These are phyloP conservation scores for Auricularia sp. DNA, from an alignment of 768 basidiomycete genomes.

Conservation along the genomic window DNA sequence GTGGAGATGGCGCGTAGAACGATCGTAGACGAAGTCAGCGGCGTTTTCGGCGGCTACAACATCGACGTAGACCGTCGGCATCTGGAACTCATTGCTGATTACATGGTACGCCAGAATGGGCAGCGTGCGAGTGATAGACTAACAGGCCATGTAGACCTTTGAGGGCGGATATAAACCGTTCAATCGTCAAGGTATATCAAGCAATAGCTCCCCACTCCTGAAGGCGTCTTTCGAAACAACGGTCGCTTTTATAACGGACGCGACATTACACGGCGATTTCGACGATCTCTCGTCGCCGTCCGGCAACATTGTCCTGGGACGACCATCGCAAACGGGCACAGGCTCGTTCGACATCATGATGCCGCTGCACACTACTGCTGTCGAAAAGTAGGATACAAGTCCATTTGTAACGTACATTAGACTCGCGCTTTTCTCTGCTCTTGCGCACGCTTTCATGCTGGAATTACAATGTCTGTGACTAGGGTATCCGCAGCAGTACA, in stretches of 20 bases:
- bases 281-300: slow-evolving; percentile 87
- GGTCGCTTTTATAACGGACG: slow-evolving; percentile 85
- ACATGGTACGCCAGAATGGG: slow-evolving; percentile 63
- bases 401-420: background rate
- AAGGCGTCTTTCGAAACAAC: slow-evolving; percentile 99
- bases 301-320: slow-evolving; percentile 82
- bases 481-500: no score
- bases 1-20: slow-evolving; percentile 92
- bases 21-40: slow-evolving; percentile 83
- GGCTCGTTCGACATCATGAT: slow-evolving; percentile 85
- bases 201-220: slow-evolving; percentile 87
- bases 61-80: slow-evolving; percentile 93
- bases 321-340: slow-evolving; percentile 84
- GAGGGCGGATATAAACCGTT: slow-evolving; percentile 98
- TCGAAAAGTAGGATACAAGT: background rate
- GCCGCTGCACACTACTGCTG: slow-evolving; percentile 22
- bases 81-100: slow-evolving; percentile 94
- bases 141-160: slow-evolving; percentile 56
- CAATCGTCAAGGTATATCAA: slow-evolving; percentile 89
- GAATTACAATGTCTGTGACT: no score
- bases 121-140: background rate
- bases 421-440: background rate
- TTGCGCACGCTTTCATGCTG: no score
- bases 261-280: slow-evolving; percentile 89
- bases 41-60: slow-evolving; percentile 89